Percentiles rank a stretch among this genome's conserved stretches.
phyloP scores from a whole-genome alignment of 2,329 filamentous ascomycete species.

The Calonectria montana region DNA sequence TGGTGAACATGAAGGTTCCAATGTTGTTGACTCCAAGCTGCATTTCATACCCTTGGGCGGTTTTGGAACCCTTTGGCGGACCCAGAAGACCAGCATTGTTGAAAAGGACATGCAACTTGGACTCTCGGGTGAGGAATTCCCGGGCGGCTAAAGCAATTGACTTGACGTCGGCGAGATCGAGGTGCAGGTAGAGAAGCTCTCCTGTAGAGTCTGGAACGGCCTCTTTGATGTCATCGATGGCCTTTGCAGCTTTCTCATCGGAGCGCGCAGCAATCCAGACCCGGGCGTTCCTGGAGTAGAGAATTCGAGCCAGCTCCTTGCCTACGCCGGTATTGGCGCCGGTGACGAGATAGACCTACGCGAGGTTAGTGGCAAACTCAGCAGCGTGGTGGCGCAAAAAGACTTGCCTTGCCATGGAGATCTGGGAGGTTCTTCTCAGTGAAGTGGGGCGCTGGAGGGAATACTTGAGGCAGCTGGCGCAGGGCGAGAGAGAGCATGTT shows the following conservation, averaged over 20 bases:
- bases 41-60: constrained; percentile 30
- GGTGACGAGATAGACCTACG: constrained; percentile 27
- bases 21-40: constrained; percentile 33
- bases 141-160: constrained; percentile 17
- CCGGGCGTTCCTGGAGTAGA: constrained; percentile 18
- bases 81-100: constrained; percentile 33
- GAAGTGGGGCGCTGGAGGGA: background rate
- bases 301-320: constrained; percentile 25
- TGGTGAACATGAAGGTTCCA: constrained; percentile 29
- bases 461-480: background rate
- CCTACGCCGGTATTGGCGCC: constrained; percentile 34
- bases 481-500: background rate
- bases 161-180: constrained; percentile 26
- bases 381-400: background rate
- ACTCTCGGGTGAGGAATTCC: constrained; percentile 21
- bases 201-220: background rate
- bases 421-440: constrained; percentile 3
- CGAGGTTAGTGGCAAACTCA: background rate
- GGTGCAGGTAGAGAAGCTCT: background rate
- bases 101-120: constrained; percentile 26
- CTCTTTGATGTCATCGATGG: constrained; percentile 8
- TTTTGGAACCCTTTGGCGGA: constrained; percentile 24
- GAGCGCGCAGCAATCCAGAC: constrained; percentile 35
- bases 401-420: background rate
- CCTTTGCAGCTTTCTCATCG: constrained; percentile 9